These are phyloP conservation scores for Neonectria magnoliae DNA, from an alignment of 2,329 filamentous ascomycete species.

Conservation along the genomic window DNA sequence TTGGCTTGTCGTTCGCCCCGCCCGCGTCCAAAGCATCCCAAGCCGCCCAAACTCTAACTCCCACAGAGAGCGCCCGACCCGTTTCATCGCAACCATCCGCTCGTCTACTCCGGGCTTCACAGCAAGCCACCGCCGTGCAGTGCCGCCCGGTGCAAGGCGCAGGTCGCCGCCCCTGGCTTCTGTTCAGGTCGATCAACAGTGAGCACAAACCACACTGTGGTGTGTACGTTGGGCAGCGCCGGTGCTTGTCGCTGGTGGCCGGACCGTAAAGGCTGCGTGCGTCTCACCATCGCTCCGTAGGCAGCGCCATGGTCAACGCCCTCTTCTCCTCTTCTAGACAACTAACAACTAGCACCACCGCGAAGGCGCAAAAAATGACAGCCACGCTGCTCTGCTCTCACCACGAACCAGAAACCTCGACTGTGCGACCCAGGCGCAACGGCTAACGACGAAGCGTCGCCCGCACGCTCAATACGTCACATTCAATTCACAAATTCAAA, in stretches of 20 bases:
- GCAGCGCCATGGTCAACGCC: slow-evolving; percentile 19
- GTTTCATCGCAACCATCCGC: slow-evolving; percentile 29
- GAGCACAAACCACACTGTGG: slow-evolving; percentile 13
- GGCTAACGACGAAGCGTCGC: slow-evolving; percentile 7
- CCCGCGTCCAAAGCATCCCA: slow-evolving; percentile 15
- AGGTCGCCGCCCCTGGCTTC: slow-evolving; percentile 16
- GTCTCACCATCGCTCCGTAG: slow-evolving; percentile 26
- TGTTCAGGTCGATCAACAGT: background rate
- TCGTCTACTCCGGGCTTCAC: slow-evolving; percentile 7
- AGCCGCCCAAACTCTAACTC: slow-evolving; percentile 24
- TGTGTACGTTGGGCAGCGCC: background rate
- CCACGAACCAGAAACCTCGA: slow-evolving; percentile 12
- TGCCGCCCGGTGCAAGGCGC: slow-evolving; percentile 3
- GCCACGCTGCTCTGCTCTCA: slow-evolving; percentile 24
- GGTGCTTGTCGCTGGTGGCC: slow-evolving; percentile 5
- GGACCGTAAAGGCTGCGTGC: slow-evolving; percentile 6
- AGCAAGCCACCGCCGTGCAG: background rate
- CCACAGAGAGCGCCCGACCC: slow-evolving; percentile 8
- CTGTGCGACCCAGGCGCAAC: slow-evolving; percentile 16
- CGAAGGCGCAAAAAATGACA: slow-evolving; percentile 26
- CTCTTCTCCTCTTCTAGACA: slow-evolving; percentile 7
- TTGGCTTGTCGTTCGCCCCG: slow-evolving; percentile 26
- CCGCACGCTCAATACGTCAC: slow-evolving; percentile 15
- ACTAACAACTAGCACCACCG: slow-evolving; percentile 12
- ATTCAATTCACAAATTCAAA: slow-evolving; percentile 16